These are phyloP conservation scores for Lippia alba DNA, from an alignment of 305 asterid genomes.

Conservation along the genomic window DNA sequence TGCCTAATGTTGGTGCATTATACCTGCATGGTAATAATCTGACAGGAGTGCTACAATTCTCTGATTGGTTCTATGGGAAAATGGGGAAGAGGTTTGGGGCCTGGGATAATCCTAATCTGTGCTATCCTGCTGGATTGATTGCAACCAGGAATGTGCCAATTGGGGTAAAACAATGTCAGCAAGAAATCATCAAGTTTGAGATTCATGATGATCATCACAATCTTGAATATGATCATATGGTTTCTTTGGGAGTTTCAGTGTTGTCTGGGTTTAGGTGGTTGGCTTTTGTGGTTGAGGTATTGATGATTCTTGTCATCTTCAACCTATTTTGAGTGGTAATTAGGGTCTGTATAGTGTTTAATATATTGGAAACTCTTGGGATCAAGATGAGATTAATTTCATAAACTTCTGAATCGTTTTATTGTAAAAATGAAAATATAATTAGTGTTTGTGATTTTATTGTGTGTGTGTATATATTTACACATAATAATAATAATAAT, in stretches of 20 bases:
- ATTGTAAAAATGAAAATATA: too few species aligned
- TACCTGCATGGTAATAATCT: constrained; percentile 83
- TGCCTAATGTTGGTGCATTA: constrained; percentile 67
- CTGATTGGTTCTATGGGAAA: constrained; percentile 61
- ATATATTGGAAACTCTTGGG: too few species aligned
- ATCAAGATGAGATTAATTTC: too few species aligned
- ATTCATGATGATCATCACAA: constrained; percentile 22
- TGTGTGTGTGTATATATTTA: too few species aligned
- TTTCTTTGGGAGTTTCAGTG: constrained; percentile 44
- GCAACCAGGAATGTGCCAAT: constrained; percentile 51
- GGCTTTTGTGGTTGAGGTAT: constrained; percentile 40
- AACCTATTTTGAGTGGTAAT: background rate
- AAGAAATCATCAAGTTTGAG: constrained; percentile 38
- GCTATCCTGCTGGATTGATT: constrained; percentile 50
- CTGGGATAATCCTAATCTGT: constrained; percentile 82
- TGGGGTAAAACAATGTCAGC: constrained; percentile 70
- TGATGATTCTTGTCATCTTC: constrained; percentile 19
- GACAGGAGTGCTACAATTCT: constrained; percentile 74
- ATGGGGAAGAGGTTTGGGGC: constrained; percentile 87
- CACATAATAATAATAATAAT: too few species aligned
- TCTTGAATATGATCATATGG: constrained; percentile 30
- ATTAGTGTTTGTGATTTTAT: too few species aligned
- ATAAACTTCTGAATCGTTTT: too few species aligned
- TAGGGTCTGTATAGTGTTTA: background rate
- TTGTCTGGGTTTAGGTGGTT: constrained; percentile 28